These are phyloP conservation scores for Aspergillus kassunensis DNA, from an alignment of 495 filamentous ascomycete genomes.

Conservation along the genomic window DNA sequence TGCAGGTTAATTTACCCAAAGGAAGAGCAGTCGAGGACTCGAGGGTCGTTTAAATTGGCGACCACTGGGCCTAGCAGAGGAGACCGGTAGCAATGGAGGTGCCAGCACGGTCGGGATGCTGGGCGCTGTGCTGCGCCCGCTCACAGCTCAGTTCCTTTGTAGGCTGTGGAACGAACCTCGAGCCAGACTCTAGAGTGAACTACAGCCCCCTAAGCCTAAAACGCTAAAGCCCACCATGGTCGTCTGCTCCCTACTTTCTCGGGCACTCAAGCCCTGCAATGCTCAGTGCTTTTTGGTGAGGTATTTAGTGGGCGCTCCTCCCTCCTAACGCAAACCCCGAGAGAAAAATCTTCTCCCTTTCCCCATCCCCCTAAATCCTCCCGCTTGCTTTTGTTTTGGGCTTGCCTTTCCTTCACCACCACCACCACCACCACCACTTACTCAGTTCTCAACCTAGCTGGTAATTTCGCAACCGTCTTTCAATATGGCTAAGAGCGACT, in stretches of 20 bases:
- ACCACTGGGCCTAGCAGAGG: no score
- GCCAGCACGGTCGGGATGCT: no score
- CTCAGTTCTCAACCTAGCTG: slow-evolving; percentile 5
- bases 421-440: slow-evolving; percentile 1
- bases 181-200: no score
- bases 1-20: no score
- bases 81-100: no score
- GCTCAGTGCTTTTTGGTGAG: background rate
- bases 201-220: no score
- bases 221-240: background rate
- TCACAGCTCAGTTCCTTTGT: no score
- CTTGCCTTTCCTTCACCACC: slow-evolving; percentile 4
- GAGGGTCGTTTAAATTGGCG: no score
- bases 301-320: slow-evolving; percentile 6
- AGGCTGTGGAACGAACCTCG: no score
- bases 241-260: background rate
- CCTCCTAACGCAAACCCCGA: slow-evolving; percentile 14
- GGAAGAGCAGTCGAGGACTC: no score
- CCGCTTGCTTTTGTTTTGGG: slow-evolving; percentile 7
- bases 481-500: slow-evolving; percentile 33
- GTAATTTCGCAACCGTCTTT: background rate
- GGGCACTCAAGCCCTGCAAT: background rate
- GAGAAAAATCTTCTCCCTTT: slow-evolving; percentile 23
- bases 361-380: slow-evolving; percentile 6
- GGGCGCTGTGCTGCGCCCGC: no score